Conservation (phyloP, 2,329 filamentous ascomycete species). For the Phialophora tarda region DNA sequence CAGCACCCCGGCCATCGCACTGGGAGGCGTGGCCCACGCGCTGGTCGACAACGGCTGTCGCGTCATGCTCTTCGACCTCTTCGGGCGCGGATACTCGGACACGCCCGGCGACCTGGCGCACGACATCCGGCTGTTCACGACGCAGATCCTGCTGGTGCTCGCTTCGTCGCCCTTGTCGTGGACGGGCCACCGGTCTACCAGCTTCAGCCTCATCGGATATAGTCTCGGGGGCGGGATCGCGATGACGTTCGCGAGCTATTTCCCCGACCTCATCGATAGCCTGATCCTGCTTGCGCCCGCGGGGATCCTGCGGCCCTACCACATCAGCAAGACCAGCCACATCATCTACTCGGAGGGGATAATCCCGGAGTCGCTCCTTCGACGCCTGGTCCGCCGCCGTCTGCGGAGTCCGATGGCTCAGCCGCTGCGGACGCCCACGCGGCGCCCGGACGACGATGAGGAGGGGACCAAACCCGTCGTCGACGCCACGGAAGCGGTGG, state of each 20-base stretch:
- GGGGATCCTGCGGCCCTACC: constrained; percentile 71
- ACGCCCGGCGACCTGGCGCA: constrained; percentile 70
- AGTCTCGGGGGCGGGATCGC: constrained; percentile 78
- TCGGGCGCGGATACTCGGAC: constrained; percentile 77
- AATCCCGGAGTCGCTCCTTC: constrained; percentile 64
- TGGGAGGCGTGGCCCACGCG: constrained; percentile 69
- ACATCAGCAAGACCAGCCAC: constrained; percentile 66
- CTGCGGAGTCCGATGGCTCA: constrained; percentile 53
- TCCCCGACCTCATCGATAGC: constrained; percentile 69
- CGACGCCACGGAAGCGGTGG: constrained; percentile 49
- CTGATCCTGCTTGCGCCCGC: constrained; percentile 79
- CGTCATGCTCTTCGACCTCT: constrained; percentile 77
- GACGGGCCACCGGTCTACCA: constrained; percentile 58
- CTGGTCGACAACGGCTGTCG: constrained; percentile 71
- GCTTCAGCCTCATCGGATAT: constrained; percentile 77
- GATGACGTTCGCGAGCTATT: constrained; percentile 71
- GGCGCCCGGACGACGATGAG: constrained; percentile 33
- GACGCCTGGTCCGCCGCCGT: constrained; percentile 58
- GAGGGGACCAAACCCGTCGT: constrained; percentile 47
- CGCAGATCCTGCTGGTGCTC: constrained; percentile 73
- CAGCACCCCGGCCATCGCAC: constrained; percentile 73
- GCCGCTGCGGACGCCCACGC: constrained; percentile 34
- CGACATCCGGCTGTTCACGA: constrained; percentile 73
- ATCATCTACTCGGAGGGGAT: constrained; percentile 67
- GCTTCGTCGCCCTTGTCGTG: constrained; percentile 72